Evolutionary conservation across 2,329 filamentous ascomycete species (phyloP).

Genomic region (Fusarium sp.): DNA sequence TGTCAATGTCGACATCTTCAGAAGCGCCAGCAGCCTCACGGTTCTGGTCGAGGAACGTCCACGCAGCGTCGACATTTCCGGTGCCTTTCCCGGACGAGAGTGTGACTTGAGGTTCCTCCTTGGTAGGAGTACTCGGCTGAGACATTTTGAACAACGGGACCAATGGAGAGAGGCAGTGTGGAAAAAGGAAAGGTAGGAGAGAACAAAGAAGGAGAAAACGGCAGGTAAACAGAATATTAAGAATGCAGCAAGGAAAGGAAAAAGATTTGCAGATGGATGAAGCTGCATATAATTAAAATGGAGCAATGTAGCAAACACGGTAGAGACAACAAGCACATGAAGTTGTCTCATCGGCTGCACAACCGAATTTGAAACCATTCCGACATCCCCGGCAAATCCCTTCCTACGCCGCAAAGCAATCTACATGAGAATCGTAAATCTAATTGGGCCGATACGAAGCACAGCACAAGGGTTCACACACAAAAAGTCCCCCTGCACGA

Average conservation of each 20-base stretch:
- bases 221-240: neutral
- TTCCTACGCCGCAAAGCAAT: neutral
- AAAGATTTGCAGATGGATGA: neutral
- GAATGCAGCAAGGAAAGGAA: neutral
- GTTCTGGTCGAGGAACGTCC: conserved; percentile 58
- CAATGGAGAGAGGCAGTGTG: neutral
- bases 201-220: neutral
- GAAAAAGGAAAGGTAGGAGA: neutral
- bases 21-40: conserved; percentile 51
- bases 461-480: neutral
- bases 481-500: neutral
- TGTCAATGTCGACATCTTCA: conserved; percentile 53
- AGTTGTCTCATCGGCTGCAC: conserved; percentile 1
- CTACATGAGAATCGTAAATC: neutral
- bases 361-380: conserved; percentile 3
- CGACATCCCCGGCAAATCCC: neutral
- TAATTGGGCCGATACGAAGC: neutral
- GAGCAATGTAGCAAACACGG: neutral
- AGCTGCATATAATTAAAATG: neutral
- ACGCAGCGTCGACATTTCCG: conserved; percentile 56
- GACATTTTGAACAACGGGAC: conserved; percentile 12
- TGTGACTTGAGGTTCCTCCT: conserved; percentile 17
- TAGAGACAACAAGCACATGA: neutral
- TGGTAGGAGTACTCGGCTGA: conserved; percentile 10
- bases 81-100: neutral